These are phyloP conservation scores for Alternaria gansuensis DNA, from an alignment of 2,329 filamentous ascomycete genomes.

Conservation along the genomic window DNA sequence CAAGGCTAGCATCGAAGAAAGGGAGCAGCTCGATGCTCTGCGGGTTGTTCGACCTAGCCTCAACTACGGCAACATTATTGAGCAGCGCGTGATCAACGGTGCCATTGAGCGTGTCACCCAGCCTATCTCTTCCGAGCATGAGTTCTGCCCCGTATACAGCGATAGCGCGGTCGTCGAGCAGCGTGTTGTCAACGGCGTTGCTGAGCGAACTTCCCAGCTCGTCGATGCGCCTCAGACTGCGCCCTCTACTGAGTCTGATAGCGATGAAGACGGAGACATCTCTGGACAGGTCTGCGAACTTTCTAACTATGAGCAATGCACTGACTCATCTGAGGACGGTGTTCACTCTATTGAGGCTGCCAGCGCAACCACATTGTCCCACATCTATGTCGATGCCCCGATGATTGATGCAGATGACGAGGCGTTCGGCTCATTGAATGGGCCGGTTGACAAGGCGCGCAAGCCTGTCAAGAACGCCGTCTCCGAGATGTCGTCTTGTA, in stretches of 20 bases:
- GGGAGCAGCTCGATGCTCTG: neutral
- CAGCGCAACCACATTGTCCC: neutral
- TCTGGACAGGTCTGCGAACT: neutral
- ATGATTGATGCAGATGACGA: neutral
- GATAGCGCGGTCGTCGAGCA: neutral
- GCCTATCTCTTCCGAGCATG: neutral
- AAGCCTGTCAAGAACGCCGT: accelerated
- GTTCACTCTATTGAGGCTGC: neutral
- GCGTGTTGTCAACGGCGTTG: neutral
- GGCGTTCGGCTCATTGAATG: neutral
- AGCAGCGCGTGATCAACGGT: neutral
- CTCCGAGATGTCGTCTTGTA: neutral
- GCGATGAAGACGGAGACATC: neutral
- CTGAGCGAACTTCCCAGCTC: neutral
- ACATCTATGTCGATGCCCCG: neutral
- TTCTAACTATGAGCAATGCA: neutral
- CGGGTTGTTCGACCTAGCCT: neutral
- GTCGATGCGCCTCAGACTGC: neutral
- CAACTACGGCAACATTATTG: neutral
- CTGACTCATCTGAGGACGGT: neutral
- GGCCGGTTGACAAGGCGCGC: neutral
- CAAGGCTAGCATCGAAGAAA: neutral
- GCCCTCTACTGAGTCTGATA: neutral
- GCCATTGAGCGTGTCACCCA: neutral
- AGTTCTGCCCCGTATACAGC: too few species aligned